Conservation (phyloP, 2,329 filamentous ascomycete genomes). For the Chaetomium sp. region DNA sequence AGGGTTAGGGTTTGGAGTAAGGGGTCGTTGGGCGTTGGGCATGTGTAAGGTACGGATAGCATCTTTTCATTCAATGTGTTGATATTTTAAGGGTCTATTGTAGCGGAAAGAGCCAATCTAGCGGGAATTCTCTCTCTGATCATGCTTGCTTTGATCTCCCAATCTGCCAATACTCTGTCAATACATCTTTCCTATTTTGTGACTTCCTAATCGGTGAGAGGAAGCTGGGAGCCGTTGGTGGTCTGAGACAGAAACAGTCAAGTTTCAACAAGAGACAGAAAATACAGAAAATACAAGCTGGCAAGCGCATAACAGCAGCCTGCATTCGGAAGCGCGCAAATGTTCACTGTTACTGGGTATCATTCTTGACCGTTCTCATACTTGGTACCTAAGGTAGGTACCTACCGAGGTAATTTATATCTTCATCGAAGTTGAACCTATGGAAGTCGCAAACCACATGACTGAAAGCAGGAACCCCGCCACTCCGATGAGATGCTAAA, state of each 20-base stretch:
- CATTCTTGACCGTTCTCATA: neutral
- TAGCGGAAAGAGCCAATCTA: neutral
- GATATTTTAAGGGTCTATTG: neutral
- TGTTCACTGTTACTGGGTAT: neutral
- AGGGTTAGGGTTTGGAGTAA: constrained; percentile 69
- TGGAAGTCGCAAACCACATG: neutral
- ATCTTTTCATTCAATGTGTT: neutral
- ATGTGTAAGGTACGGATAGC: too few relatives aligned
- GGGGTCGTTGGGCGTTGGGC: constrained; percentile 42
- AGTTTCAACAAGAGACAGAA: neutral
- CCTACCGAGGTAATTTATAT: neutral
- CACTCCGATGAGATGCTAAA: neutral
- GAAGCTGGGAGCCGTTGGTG: neutral
- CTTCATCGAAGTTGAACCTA: neutral
- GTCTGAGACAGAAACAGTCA: neutral
- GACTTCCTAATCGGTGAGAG: neutral
- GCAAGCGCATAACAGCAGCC: neutral
- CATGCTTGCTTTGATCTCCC: neutral
- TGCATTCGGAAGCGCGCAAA: neutral
- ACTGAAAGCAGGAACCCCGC: constrained; percentile 1
- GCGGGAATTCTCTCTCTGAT: neutral
- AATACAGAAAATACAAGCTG: neutral
- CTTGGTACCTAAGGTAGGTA: neutral
- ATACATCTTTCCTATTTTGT: neutral
- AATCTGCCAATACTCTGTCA: neutral